Conservation (phyloP, 495 filamentous ascomycete species). For the Tuber aestivum region DNA sequence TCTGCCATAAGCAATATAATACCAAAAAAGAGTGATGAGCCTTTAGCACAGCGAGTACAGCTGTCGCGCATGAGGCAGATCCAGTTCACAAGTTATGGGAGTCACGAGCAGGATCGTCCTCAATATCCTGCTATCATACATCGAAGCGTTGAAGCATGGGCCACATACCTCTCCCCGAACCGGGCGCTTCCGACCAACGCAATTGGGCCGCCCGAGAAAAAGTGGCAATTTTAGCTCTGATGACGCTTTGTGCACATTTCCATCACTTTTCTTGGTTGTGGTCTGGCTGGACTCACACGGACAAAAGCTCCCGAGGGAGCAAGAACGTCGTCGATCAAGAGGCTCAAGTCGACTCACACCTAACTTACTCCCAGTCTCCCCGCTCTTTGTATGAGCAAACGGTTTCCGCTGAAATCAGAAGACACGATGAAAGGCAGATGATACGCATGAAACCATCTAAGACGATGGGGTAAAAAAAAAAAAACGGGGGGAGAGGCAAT, state of each 20-base stretch:
- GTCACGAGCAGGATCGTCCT: not conserved
- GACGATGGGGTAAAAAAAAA: not conserved
- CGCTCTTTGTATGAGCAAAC: not conserved
- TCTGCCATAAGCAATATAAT: not conserved
- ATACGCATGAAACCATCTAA: not conserved
- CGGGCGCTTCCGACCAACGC: not conserved
- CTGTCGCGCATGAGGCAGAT: not conserved
- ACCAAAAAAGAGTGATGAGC: not conserved
- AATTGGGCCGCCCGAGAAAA: not conserved
- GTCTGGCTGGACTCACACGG: not conserved
- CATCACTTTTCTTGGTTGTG: not conserved
- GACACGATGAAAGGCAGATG: not conserved
- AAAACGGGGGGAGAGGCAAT: not conserved
- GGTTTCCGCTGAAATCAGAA: not conserved
- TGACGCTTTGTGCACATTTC: not conserved
- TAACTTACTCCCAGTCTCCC: not conserved
- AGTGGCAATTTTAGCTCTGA: not conserved
- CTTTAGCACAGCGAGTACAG: not conserved
- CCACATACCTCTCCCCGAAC: not conserved
- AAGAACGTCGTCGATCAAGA: not conserved
- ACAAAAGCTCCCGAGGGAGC: not conserved
- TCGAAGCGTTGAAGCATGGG: not conserved
- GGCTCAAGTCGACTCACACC: not conserved
- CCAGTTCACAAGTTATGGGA: not conserved
- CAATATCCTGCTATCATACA: not conserved